phyloP scores from a whole-genome alignment of 345 rosid genomes.

The Trapa bicornis region DNA sequence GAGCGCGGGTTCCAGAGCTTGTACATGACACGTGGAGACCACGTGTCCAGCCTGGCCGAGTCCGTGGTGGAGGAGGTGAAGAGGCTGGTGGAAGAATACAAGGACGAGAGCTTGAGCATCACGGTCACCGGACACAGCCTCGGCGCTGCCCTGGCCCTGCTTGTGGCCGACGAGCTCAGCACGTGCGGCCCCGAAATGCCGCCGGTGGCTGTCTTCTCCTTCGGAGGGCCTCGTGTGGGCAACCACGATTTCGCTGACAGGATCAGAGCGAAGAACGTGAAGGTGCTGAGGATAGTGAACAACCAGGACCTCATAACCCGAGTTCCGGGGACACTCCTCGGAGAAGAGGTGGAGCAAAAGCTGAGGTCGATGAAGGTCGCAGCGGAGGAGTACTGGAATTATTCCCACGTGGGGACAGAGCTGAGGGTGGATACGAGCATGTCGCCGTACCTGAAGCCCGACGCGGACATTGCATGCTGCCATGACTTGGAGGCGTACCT shows the following conservation, averaged over 20 bases:
- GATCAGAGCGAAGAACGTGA: slow-evolving; percentile 33
- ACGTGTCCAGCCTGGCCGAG: slow-evolving; percentile 44
- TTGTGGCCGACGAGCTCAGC: slow-evolving; percentile 61
- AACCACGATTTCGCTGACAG: slow-evolving; percentile 43
- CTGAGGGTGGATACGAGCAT: slow-evolving; percentile 49
- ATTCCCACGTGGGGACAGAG: slow-evolving; percentile 59
- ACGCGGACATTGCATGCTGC: slow-evolving; percentile 66
- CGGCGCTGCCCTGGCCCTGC: slow-evolving; percentile 77
- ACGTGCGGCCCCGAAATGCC: slow-evolving; percentile 33
- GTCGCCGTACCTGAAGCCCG: slow-evolving; percentile 58
- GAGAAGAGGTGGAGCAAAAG: slow-evolving; percentile 20
- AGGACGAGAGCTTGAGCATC: slow-evolving; percentile 64
- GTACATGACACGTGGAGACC: slow-evolving; percentile 41
- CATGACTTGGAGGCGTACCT: slow-evolving; percentile 77
- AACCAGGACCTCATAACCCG: slow-evolving; percentile 69
- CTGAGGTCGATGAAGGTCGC: slow-evolving; percentile 15
- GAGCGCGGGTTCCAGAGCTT: slow-evolving; percentile 78
- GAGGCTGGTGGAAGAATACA: slow-evolving; percentile 37
- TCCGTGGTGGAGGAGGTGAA: slow-evolving; percentile 41
- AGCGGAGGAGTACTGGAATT: slow-evolving; percentile 39
- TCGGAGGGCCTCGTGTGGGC: slow-evolving; percentile 88
- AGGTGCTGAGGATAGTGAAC: slow-evolving; percentile 69
- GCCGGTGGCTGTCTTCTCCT: slow-evolving; percentile 65
- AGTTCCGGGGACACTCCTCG: slow-evolving; percentile 53
- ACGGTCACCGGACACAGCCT: slow-evolving; percentile 89